A percentile compares a stretch with the other conserved stretches of the same genome.
phyloP scores from a whole-genome alignment of 139 green algal species.

The Closterium sp. region DNA sequence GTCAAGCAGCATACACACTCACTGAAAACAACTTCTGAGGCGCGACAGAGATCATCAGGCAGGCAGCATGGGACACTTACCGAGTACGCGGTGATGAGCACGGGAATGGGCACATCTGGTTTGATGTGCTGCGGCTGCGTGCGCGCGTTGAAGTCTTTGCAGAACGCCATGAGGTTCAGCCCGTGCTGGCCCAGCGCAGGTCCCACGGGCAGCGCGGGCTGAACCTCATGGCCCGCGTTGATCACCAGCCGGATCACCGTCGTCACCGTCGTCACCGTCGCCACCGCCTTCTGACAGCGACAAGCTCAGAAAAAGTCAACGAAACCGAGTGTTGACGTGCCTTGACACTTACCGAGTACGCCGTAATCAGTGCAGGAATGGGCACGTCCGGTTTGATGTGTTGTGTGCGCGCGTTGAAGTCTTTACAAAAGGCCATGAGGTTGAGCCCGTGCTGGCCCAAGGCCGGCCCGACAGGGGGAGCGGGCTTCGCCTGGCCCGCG shows the following conservation, averaged over 20 bases:
- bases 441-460: slow-evolving; percentile 95
- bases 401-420: slow-evolving; percentile 95
- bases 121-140: slow-evolving; percentile 78
- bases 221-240: too few relatives aligned
- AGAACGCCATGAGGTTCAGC: slow-evolving; percentile 84
- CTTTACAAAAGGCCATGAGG: slow-evolving; percentile 99
- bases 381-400: slow-evolving; percentile 67
- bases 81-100: slow-evolving; percentile 39
- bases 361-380: slow-evolving; percentile 39
- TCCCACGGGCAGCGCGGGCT: too few relatives aligned
- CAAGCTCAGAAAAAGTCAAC: too few relatives aligned
- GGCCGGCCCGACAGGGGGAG: slow-evolving; percentile 88
- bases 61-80: too few relatives aligned
- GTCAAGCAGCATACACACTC: too few relatives aligned
- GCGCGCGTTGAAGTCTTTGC: slow-evolving; percentile 98
- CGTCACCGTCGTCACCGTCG: too few relatives aligned
- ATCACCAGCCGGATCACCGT: too few relatives aligned
- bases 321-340: too few relatives aligned
- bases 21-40: too few relatives aligned
- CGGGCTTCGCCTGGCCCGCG: slow-evolving; percentile 90
- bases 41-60: too few relatives aligned
- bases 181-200: neutral
- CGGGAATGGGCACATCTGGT: slow-evolving; percentile 54
- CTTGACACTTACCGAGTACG: slow-evolving; percentile 36
- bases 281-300: too few relatives aligned